Conservation (phyloP, 768 basidiomycete genomes). For the Suillus ampliporus region DNA sequence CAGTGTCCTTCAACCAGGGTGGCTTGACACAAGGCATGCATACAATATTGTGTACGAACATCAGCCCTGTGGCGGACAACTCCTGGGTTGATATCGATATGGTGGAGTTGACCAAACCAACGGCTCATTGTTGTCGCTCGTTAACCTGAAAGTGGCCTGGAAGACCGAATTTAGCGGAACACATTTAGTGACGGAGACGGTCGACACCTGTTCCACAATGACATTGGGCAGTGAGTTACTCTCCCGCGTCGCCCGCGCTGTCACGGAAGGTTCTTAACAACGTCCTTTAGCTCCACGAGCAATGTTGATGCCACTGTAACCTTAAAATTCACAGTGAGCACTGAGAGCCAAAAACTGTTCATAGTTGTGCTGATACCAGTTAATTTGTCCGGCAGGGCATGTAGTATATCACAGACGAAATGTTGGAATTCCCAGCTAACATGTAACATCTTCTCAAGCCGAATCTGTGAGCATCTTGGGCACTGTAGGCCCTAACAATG, state of each 20-base stretch:
- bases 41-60: constrained; percentile 38
- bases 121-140: constrained; percentile 6
- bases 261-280: neutral
- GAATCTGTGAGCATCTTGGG: constrained; percentile 53
- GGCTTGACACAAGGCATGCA: constrained; percentile 43
- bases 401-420: neutral
- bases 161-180: constrained; percentile 29
- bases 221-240: constrained; percentile 45
- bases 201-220: constrained; percentile 46
- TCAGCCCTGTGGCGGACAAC: constrained; percentile 27
- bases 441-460: constrained; percentile 31
- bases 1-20: constrained; percentile 43
- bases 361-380: constrained; percentile 12
- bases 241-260: neutral
- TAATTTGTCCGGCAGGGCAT: constrained; percentile 25
- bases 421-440: neutral
- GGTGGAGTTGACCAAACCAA: constrained; percentile 28
- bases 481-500: constrained; percentile 41
- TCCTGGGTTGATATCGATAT: constrained; percentile 53
- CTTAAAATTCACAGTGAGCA: constrained; percentile 47
- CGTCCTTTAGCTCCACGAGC: constrained; percentile 37
- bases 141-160: constrained; percentile 37
- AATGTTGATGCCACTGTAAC: constrained; percentile 37
- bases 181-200: constrained; percentile 22
- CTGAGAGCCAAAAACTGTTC: neutral